Evolutionary conservation across 257 asterid genomes (phyloP), one percentile per base, ranked within the genome.

Genomic region (Fraxinus excelsior): DNA sequence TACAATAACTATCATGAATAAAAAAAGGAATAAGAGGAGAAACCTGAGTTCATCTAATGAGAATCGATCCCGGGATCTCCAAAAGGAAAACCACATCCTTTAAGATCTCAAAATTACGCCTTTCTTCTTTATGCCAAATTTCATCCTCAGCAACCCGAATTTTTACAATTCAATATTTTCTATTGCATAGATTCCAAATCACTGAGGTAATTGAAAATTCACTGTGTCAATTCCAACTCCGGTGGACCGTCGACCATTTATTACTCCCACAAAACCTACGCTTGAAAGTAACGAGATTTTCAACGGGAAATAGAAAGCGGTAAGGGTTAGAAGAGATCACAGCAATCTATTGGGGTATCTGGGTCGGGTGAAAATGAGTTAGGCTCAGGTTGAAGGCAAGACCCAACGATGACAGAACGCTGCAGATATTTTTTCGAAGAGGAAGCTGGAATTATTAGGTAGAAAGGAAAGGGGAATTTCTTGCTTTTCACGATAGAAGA

Each of bases 11-110:
- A 38, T 18, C 58, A 67, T 38, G 62, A 70, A 62, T 49, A n/a
- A n/a, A n/a, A n/a, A n/a, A n/a, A 3, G 9, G 76, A 58, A 62
- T 8, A 14, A 68, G 53, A 66, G 18, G 73, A 13, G 29, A 25
- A 82, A 93, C 99, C 99, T 91, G 90, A 95, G 92, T 86, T 95
- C 98, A 81, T 93, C 98, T 71, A 95, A 82, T 76, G 99, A 89
- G 84, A 90, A 90, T 82, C 98, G 91, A 62, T 93, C 93, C 81
- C 99, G 86, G 82, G 99, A 89, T 90, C 90, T 94, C 99, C 97
- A 93, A 80, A 95, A 93, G 84, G 97, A 85, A 80, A 89, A 86
- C 99, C 98, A 91, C 98, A 91, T 95, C 86, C 87, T 90, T 79
- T 86, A 75, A 67, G 86, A 86, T 84, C 85, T 83, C 82, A 76